A percentile compares a stretch with the other conserved stretches of the same genome.
These are phyloP conservation scores for Usnea hakonensis DNA, from an alignment of 495 filamentous ascomycete species.

Conservation along the genomic window DNA sequence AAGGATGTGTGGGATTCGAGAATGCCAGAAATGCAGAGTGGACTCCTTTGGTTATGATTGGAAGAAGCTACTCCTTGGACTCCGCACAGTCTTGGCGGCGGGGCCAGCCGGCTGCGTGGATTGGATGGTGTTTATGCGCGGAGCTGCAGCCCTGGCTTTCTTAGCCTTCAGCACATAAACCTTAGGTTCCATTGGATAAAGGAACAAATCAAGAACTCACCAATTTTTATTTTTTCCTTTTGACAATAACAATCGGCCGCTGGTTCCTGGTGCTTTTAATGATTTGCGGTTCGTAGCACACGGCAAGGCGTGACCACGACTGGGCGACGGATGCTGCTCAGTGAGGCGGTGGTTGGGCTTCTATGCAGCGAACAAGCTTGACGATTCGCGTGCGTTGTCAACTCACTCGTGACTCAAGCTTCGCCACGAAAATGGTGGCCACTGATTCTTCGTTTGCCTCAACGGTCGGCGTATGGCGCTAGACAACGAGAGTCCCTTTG, in stretches of 20 bases:
- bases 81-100: conserved; percentile 10
- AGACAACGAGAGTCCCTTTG: conserved; percentile 7
- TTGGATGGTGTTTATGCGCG: conserved; percentile 24
- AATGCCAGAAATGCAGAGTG: conserved; percentile 8
- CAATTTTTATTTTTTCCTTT: conserved; percentile 3
- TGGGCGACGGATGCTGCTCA: conserved; percentile 3
- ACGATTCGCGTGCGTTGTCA: conserved; percentile 25
- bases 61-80: conserved; percentile 18
- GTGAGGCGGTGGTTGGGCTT: conserved; percentile 25
- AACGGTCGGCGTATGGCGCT: conserved; percentile 1
- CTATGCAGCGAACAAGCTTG: conserved; percentile 23
- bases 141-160: conserved; percentile 24
- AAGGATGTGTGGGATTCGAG: conserved; percentile 13
- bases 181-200: conserved; percentile 16
- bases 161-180: conserved; percentile 22
- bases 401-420: conserved; percentile 9
- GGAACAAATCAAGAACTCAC: conserved; percentile 11
- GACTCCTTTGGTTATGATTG: conserved; percentile 22
- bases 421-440: conserved; percentile 9
- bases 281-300: conserved; percentile 5
- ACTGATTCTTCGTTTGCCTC: not conserved
- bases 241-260: conserved; percentile 5
- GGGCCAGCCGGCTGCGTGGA: conserved; percentile 21
- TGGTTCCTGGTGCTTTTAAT: conserved; percentile 8
- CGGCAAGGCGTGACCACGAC: not conserved